Evolutionary conservation across 2,329 filamentous ascomycete species (phyloP), one percentile per base, ranked within the genome.

Genomic region (Aureobasidium sp.): DNA sequence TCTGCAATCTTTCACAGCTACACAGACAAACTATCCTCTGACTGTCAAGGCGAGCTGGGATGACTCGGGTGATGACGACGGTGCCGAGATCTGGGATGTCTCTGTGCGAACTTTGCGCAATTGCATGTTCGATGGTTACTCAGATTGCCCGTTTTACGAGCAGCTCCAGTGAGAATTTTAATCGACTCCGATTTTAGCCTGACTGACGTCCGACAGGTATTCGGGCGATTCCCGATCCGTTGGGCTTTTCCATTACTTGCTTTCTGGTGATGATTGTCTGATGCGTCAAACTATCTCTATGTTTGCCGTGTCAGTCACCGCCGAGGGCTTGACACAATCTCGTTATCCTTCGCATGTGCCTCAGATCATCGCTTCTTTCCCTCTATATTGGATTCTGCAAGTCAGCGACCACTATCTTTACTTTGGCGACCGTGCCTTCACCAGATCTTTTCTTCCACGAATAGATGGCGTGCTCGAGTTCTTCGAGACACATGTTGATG

Each of bases 381-480:
- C 37, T 1, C 2, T 39, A 5, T 8, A 39, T 17, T 39, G 37
- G 37, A 39, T 39, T 17, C 15, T 39, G 4, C 9, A 12, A 6
- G 13, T 39, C 37, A 70, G 67, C 43, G 75, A 77, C 62, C 75
- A 77, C 56, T 69, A 72, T 57, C 62, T 71, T 8, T 72, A 70
- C 63, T 76, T 75, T 57, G 72, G 71, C 4, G 75, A 77, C 61
- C 67, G 48, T 0, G 8, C 34, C 7, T 76, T 69, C 34, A 59
- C 69, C 0, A 67, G 69, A 2, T 67, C 64, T 10, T 75, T 76
- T 27, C 62, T 76, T 1, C 68, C 70, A 2, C 65, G 67, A 0
- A 68, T 71, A 29, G 74, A 76, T 41, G 74, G 72, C 2, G 70
- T 76, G 0, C 66, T 76, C 9, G 71, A 71, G 6, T 73, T 71